A percentile compares a stretch with the other conserved stretches of the same genome.
These are phyloP conservation scores for Hyaloperonospora brassicae DNA, from an alignment of 352 stramenopile genomes.

Conservation along the genomic window DNA sequence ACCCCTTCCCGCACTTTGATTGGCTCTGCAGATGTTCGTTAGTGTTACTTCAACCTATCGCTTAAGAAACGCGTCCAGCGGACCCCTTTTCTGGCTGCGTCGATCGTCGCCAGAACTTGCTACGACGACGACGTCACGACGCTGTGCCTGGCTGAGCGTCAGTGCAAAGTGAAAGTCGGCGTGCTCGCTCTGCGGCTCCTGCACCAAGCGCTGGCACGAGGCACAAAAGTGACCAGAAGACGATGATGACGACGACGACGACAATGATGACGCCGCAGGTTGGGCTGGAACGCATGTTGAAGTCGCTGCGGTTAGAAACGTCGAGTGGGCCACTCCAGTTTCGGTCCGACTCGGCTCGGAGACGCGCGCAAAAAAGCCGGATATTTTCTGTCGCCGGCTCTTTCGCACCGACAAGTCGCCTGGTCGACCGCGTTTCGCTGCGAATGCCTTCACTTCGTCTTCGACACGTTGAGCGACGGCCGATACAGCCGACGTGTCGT, in stretches of 20 bases:
- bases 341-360: conserved; percentile 1
- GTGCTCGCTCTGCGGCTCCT: conserved; percentile 36
- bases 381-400: conserved; percentile 46
- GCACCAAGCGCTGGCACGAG: conserved; percentile 28
- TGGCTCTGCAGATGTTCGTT: no score
- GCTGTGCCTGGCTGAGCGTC: conserved; percentile 29
- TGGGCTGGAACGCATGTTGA: conserved; percentile 14
- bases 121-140: conserved; percentile 13
- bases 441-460: conserved; percentile 19
- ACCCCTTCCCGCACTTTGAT: no score
- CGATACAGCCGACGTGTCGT: conserved; percentile 6
- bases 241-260: not conserved
- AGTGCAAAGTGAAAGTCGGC: conserved; percentile 55
- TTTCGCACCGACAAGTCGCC: conserved; percentile 9
- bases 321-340: not conserved
- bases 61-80: conserved; percentile 43
- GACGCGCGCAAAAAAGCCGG: conserved; percentile 35
- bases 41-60: no score
- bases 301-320: conserved; percentile 4
- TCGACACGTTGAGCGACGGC: conserved; percentile 19
- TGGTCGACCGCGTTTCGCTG: conserved; percentile 13
- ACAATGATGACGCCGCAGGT: not conserved
- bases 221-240: conserved; percentile 26
- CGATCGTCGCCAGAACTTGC: not conserved
- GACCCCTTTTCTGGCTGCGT: conserved; percentile 21